A percentile compares a stretch with the other conserved stretches of the same genome.
These are phyloP conservation scores for rapeseed (Brassica napus) DNA, from an alignment of 345 rosid species.

Conservation along the genomic window DNA sequence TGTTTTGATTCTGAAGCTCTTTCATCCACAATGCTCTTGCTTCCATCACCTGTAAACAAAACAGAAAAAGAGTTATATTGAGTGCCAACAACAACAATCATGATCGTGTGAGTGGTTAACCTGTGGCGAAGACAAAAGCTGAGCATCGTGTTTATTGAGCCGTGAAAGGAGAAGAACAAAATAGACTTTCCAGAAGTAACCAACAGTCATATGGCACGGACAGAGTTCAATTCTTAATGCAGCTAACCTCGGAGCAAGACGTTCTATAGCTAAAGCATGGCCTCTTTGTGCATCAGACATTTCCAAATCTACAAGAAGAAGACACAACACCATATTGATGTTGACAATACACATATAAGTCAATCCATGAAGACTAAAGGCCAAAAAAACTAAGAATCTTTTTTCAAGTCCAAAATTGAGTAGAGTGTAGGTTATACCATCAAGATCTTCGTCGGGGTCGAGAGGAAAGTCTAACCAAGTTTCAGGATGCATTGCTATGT, in stretches of 20 bases:
- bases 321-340: not conserved
- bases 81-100: slow-evolving; percentile 1
- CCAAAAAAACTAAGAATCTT: not conserved
- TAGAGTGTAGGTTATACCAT: slow-evolving; percentile 48
- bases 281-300: slow-evolving; percentile 93
- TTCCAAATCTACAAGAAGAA: slow-evolving; percentile 56
- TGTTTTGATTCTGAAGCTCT: slow-evolving; percentile 46
- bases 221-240: slow-evolving; percentile 87
- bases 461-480: slow-evolving; percentile 95
- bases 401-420: not conserved
- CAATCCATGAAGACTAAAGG: slow-evolving; percentile 18
- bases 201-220: slow-evolving; percentile 85
- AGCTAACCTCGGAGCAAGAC: slow-evolving; percentile 74
- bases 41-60: slow-evolving; percentile 64
- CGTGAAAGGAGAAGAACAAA: slow-evolving; percentile 87
- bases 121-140: slow-evolving; percentile 74
- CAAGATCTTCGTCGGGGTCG: slow-evolving; percentile 62
- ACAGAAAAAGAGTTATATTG: not conserved
- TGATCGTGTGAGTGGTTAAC: slow-evolving; percentile 35
- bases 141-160: slow-evolving; percentile 73
- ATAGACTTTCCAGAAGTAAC: slow-evolving; percentile 95
- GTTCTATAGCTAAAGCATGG: slow-evolving; percentile 88
- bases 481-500: slow-evolving; percentile 88
- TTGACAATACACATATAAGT: slow-evolving; percentile 6
- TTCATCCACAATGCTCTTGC: slow-evolving; percentile 77